phyloP scores from a whole-genome alignment of 768 basidiomycete genomes.

The Cantharellus cinnabarinus region DNA sequence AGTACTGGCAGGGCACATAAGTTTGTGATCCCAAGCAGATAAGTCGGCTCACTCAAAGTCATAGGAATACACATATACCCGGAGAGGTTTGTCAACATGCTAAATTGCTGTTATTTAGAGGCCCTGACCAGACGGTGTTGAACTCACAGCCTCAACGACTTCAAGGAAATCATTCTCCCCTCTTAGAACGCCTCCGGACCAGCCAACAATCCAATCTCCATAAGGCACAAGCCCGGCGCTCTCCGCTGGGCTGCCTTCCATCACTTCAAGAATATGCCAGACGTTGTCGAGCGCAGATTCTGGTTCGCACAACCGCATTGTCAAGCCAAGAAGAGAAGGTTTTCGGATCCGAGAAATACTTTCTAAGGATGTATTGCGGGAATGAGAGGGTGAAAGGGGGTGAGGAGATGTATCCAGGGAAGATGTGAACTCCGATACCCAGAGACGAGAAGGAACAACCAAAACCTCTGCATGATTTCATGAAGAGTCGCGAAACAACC shows the following conservation, averaged over 20 bases:
- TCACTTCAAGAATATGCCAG: slow-evolving; percentile 94
- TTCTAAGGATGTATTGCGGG: neutral
- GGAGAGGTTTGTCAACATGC: slow-evolving; percentile 85
- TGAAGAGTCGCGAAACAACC: too few species aligned
- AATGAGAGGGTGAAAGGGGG: neutral
- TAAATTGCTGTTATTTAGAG: slow-evolving; percentile 15
- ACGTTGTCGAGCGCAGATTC: slow-evolving; percentile 78
- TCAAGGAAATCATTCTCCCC: slow-evolving; percentile 95
- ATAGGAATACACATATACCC: slow-evolving; percentile 90
- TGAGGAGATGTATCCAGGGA: slow-evolving; percentile 24
- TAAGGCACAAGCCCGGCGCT: slow-evolving; percentile 91
- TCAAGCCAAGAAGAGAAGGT: slow-evolving; percentile 84
- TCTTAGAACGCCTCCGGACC: slow-evolving; percentile 81
- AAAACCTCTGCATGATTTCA: neutral
- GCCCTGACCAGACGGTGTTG: neutral
- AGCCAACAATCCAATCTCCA: slow-evolving; percentile 61
- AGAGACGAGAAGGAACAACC: slow-evolving; percentile 82
- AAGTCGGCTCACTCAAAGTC: slow-evolving; percentile 68
- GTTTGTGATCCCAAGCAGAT: slow-evolving; percentile 5
- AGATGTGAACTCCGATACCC: slow-evolving; percentile 35
- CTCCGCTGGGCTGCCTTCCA: slow-evolving; percentile 92
- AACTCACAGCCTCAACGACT: slow-evolving; percentile 68
- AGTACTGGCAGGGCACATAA: slow-evolving; percentile 30
- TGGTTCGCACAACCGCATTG: slow-evolving; percentile 84
- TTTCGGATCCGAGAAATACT: slow-evolving; percentile 11